A percentile compares a stretch with the other conserved stretches of the same genome.
Evolutionary conservation across 306 rosid genomes (phyloP).

Genomic region (Hylodesmum podocarpum): DNA sequence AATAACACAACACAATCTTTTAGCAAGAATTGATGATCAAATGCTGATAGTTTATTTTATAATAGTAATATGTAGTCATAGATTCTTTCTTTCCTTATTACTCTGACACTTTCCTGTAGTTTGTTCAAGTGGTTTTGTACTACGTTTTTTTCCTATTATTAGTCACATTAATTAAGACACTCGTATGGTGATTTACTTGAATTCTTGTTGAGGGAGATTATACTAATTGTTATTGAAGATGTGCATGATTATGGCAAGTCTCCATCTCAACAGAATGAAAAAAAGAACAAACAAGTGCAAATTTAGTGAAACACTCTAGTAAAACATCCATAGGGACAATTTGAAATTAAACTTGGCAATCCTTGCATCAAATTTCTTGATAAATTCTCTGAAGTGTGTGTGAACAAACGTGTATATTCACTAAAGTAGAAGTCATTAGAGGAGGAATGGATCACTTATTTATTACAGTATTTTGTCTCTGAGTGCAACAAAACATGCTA

Average conservation of each 20-base stretch:
- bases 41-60: neutral
- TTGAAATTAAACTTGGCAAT: neutral
- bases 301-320: neutral
- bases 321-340: neutral
- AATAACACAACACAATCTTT: neutral
- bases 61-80: neutral
- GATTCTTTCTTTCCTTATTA: neutral
- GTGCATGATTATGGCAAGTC: neutral
- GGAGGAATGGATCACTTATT: neutral
- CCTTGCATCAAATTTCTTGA: neutral
- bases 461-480: constrained; percentile 17
- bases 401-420: neutral
- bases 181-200: neutral
- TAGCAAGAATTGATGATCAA: neutral
- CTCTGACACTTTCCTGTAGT: neutral
- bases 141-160: neutral
- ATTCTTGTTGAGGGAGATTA: neutral
- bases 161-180: neutral
- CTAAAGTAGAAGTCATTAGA: neutral
- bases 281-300: neutral
- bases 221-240: neutral
- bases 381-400: neutral
- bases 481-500: constrained; percentile 9
- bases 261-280: neutral
- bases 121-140: neutral